Evolutionary conservation across 1,139 yeast species (phyloP).

Genomic region (Hyphopichia burtonii): DNA sequence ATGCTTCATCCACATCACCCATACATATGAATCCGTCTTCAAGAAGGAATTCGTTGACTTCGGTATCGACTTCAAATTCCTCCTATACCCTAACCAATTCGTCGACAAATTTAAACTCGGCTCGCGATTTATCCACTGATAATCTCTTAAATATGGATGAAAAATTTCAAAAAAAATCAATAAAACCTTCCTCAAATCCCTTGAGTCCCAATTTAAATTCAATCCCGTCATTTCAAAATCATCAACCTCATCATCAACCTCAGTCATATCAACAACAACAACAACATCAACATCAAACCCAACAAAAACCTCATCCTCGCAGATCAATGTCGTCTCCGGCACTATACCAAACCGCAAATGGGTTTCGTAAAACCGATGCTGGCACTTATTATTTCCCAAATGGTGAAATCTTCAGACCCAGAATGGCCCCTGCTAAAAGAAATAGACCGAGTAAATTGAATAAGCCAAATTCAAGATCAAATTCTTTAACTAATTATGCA

Average conservation of each 20-base stretch:
- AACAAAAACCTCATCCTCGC: not conserved
- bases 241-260: not conserved
- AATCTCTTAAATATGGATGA: conserved; percentile 37
- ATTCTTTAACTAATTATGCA: not conserved
- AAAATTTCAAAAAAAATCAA: conserved; percentile 33
- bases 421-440: conserved; percentile 38
- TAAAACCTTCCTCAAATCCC: conserved; percentile 13
- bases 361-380: conserved; percentile 18
- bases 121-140: conserved; percentile 40
- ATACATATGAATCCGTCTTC: conserved; percentile 7
- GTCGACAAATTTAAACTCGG: conserved; percentile 4
- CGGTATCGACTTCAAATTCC: conserved; percentile 25
- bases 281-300: not conserved
- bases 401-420: conserved; percentile 54
- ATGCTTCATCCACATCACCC: not conserved
- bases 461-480: conserved; percentile 2
- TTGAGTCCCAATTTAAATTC: conserved; percentile 2
- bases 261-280: not conserved
- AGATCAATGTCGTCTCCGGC: conserved; percentile 3
- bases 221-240: not conserved
- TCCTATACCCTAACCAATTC: conserved; percentile 11
- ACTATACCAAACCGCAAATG: conserved; percentile 7
- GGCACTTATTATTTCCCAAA: conserved; percentile 51
- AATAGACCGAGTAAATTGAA: conserved; percentile 34
- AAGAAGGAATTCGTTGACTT: conserved; percentile 36